phyloP scores from a whole-genome alignment of 2,329 filamentous ascomycete species.

The Colletotrichum sp. region DNA sequence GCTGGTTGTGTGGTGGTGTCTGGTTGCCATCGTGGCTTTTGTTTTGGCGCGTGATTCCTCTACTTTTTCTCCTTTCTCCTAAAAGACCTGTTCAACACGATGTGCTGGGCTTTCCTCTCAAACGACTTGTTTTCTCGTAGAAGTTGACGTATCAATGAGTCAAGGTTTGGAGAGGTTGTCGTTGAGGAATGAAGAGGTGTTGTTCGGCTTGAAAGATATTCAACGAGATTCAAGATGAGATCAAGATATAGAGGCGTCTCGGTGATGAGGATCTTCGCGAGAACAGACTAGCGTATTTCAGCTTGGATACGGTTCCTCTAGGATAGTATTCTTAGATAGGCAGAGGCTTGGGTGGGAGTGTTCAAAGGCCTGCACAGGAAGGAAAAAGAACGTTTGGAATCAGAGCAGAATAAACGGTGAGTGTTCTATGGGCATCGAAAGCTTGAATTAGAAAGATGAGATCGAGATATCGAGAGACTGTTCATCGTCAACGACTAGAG shows the following conservation, averaged over 20 bases:
- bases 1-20: constrained; percentile 12
- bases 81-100: background rate
- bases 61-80: background rate
- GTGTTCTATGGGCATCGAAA: background rate
- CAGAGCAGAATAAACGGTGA: background rate
- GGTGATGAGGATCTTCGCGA: constrained; percentile 1
- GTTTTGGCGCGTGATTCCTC: background rate
- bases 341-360: background rate
- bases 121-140: background rate
- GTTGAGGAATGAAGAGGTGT: background rate
- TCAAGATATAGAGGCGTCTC: background rate
- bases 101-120: background rate
- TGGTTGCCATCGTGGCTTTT: constrained; percentile 10
- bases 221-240: background rate
- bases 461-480: background rate
- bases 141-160: background rate
- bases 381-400: background rate
- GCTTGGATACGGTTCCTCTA: background rate
- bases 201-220: background rate
- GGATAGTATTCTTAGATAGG: background rate
- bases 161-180: background rate
- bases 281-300: constrained; percentile 15
- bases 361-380: constrained; percentile 15
- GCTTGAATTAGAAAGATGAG: background rate
- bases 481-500: background rate